Base-by-base conservation (phyloP, 768 basidiomycete species). In the Suillus placidus region DNA sequence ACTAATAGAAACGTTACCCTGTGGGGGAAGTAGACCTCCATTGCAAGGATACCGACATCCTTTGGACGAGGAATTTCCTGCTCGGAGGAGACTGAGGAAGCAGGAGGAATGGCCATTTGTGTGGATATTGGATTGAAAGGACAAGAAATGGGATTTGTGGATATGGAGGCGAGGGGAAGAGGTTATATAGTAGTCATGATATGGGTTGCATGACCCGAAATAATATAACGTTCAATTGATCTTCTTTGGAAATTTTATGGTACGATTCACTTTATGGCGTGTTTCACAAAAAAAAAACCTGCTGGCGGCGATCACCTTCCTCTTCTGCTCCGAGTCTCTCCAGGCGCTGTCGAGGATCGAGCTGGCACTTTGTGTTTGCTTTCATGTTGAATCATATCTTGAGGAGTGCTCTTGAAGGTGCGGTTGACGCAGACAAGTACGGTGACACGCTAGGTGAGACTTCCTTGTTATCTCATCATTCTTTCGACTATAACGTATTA, bases 21-120 rank as follows among this genome's bases (percentile, higher is more conserved):
- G 79, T 87, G 90, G 62, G 95, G 96, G 82, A 97, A 96, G 84
- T 97, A 99, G 78, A 93, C 86, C 74, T 99, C 95, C 79, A 96
- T 88, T 60, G 85, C 95, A 69, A 96, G 91, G 78, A 99, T 88
- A 74, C 96, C 96, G 71, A 97, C 95, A 79, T 97, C 92, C 82
- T 91, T 88, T 66, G 96, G 94, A 71, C 94, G 92, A 63, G 79
- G 76, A 2, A 75, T 60, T 56, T 68, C 67, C 23, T 67, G 52
- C 16, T 65, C 64, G 35, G 72, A 63, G 40, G 66, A 43, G 9
- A 70, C n/a, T 43, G 13, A 49, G 47, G 62, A 32, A 40, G 52
- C 45, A 9, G 71, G 66, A 18, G 75, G 34, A 42, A 72, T 75
- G 13, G 76, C 73, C 76, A 76, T 76, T 37, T 40, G 34, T 64